Conservation (phyloP, 2,329 filamentous ascomycete genomes). For the Fusarium foetens region DNA sequence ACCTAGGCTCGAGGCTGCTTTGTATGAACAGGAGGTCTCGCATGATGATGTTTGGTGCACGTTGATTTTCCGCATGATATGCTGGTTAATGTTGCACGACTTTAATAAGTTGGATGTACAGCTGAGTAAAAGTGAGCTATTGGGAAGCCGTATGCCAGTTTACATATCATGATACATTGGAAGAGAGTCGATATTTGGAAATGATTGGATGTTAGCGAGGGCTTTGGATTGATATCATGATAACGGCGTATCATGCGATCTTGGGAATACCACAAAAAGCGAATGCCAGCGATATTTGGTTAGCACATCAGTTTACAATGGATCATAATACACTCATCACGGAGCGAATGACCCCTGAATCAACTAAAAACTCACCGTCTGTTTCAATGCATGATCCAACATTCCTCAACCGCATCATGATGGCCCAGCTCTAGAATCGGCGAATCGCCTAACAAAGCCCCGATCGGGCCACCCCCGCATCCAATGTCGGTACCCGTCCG, state of each 20-base stretch:
- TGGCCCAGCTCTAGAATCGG: neutral
- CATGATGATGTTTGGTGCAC: constrained; percentile 63
- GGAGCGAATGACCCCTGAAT: neutral
- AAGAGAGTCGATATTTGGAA: neutral
- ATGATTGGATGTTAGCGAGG: neutral
- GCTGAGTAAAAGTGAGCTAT: constrained; percentile 62
- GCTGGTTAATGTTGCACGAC: constrained; percentile 67
- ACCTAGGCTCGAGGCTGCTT: constrained; percentile 10
- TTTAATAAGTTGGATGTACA: constrained; percentile 66
- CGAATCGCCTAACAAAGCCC: neutral
- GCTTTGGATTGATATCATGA: constrained; percentile 18
- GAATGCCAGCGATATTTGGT: neutral
- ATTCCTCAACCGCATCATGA: constrained; percentile 21
- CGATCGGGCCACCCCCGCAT: constrained; percentile 13
- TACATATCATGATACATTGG: constrained; percentile 55
- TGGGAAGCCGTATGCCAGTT: constrained; percentile 65
- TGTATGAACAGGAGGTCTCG: constrained; percentile 43
- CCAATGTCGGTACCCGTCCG: neutral
- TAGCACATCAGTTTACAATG: neutral
- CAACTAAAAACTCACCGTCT: constrained; percentile 2
- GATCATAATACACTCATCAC: neutral
- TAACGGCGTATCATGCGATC: constrained; percentile 9
- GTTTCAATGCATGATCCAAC: constrained; percentile 11
- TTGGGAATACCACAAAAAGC: neutral
- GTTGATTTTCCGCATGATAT: constrained; percentile 66